Evolutionary conservation across 805 yeast genomes (phyloP).

Genomic region (Monosporozyma unispora): DNA sequence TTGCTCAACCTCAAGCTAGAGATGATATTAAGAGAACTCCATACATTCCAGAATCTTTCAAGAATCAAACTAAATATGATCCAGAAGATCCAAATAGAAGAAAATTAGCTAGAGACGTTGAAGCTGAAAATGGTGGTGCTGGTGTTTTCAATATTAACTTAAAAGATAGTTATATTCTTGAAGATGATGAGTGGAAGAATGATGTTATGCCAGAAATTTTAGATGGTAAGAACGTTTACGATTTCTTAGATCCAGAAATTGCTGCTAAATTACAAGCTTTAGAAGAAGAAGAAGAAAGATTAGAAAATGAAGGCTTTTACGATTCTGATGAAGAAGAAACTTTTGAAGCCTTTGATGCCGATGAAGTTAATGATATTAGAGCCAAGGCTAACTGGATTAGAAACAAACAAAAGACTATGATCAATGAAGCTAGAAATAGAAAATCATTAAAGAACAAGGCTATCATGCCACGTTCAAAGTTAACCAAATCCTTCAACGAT

Average conservation of each 20-base stretch:
- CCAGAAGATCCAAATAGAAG: slow-evolving; percentile 74
- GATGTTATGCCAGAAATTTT: slow-evolving; percentile 95
- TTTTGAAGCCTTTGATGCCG: slow-evolving; percentile 61
- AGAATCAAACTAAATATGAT: slow-evolving; percentile 57
- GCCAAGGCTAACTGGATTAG: slow-evolving; percentile 95
- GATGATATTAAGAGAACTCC: slow-evolving; percentile 79
- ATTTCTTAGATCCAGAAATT: slow-evolving; percentile 93
- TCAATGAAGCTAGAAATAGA: slow-evolving; percentile 76
- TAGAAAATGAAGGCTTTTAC: slow-evolving; percentile 91
- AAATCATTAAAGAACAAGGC: slow-evolving; percentile 82
- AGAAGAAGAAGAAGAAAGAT: slow-evolving; percentile 93
- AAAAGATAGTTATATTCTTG: slow-evolving; percentile 84
- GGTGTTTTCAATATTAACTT: slow-evolving; percentile 94
- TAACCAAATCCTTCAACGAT: slow-evolving; percentile 61
- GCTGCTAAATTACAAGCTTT: slow-evolving; percentile 86
- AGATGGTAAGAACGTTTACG: slow-evolving; percentile 95
- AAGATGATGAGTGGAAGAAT: slow-evolving; percentile 95
- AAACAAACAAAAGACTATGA: slow-evolving; percentile 89
- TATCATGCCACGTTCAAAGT: slow-evolving; percentile 82
- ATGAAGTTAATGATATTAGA: slow-evolving; percentile 56
- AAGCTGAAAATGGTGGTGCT: slow-evolving; percentile 95
- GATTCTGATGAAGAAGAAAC: slow-evolving; percentile 71
- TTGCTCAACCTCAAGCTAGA: slow-evolving; percentile 80
- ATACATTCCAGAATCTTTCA: slow-evolving; percentile 70
- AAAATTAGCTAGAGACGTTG: slow-evolving; percentile 76